Percentiles rank a stretch among this genome's conserved stretches.
Conservation (phyloP, 495 filamentous ascomycete species). For the Pyrenula aspistea region DNA sequence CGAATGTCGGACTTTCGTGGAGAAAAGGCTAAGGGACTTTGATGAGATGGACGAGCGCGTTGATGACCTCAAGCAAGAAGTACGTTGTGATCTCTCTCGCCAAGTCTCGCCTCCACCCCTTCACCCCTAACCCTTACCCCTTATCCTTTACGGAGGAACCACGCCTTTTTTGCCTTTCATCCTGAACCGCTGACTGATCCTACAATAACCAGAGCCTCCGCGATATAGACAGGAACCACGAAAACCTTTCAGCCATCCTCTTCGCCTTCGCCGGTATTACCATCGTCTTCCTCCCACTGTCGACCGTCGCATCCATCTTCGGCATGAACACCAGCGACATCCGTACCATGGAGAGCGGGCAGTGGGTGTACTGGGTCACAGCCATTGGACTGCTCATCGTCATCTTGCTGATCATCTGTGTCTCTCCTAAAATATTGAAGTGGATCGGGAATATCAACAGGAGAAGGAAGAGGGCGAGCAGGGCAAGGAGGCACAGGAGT, state of each 20-base stretch:
- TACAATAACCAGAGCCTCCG: conserved; percentile 5
- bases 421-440: neutral
- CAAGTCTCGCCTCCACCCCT: neutral
- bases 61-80: conserved; percentile 2
- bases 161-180: neutral
- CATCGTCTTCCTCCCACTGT: conserved; percentile 31
- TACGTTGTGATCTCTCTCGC: neutral
- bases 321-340: conserved; percentile 40
- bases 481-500: neutral
- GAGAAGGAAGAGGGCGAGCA: neutral
- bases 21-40: conserved; percentile 7
- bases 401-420: neutral
- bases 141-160: neutral
- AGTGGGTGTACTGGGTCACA: conserved; percentile 37
- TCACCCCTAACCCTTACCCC: neutral
- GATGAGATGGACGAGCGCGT: conserved; percentile 10
- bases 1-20: conserved; percentile 14
- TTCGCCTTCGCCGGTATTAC: conserved; percentile 27
- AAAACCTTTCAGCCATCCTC: conserved; percentile 23
- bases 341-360: conserved; percentile 30
- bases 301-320: conserved; percentile 23
- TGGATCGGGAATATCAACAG: neutral
- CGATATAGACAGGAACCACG: conserved; percentile 24
- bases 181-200: neutral
- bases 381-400: conserved; percentile 12